These are phyloP conservation scores for Triticum monococcum DNA, from an alignment of 176 grass and related monocot species.

Conservation along the genomic window DNA sequence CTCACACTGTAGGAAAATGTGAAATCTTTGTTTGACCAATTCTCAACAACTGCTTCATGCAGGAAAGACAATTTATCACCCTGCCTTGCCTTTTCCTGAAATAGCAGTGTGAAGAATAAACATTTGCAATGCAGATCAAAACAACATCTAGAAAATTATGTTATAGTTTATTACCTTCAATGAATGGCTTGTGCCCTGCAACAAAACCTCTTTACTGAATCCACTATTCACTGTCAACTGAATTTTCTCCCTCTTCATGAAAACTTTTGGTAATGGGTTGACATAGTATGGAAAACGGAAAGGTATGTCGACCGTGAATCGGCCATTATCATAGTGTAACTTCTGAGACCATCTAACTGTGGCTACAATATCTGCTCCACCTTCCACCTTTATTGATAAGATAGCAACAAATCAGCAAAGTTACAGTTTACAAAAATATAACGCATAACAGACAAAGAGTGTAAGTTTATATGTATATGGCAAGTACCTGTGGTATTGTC, in stretches of 20 bases:
- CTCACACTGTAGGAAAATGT: constrained; percentile 86
- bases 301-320: constrained; percentile 72
- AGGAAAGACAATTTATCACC: constrained; percentile 71
- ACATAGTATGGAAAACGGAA: constrained; percentile 84
- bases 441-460: not conserved
- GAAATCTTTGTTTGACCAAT: constrained; percentile 84
- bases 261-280: constrained; percentile 77
- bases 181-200: constrained; percentile 76
- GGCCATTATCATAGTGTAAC: constrained; percentile 65
- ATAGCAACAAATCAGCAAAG: constrained; percentile 16
- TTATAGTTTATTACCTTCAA: constrained; percentile 65
- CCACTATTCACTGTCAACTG: constrained; percentile 75
- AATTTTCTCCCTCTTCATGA: constrained; percentile 92
- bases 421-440: constrained; percentile 2
- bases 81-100: constrained; percentile 81
- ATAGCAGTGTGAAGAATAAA: constrained; percentile 27
- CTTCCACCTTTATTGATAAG: constrained; percentile 61
- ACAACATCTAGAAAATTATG: constrained; percentile 6
- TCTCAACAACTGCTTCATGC: constrained; percentile 86
- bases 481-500: constrained; percentile 71
- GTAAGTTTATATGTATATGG: not conserved
- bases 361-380: constrained; percentile 75
- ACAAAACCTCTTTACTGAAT: constrained; percentile 76
- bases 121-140: not conserved
- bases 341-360: constrained; percentile 93